Percentiles rank a stretch among this genome's conserved stretches.
These are phyloP conservation scores for Didymosphaeria variabile DNA, from an alignment of 2,329 filamentous ascomycete species.

Conservation along the genomic window DNA sequence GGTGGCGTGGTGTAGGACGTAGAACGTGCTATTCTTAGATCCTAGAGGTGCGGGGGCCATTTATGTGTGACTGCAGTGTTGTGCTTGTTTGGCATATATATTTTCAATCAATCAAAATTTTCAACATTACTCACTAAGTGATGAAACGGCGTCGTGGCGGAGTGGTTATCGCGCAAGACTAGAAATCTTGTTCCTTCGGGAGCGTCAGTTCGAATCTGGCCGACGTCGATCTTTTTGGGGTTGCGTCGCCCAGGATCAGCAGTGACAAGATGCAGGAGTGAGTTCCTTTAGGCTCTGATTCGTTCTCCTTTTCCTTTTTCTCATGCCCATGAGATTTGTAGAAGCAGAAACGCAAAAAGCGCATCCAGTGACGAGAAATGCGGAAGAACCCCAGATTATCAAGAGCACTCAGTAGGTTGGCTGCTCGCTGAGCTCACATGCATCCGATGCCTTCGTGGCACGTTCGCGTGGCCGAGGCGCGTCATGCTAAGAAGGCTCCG, in stretches of 20 bases:
- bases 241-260: background rate
- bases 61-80: too few species aligned
- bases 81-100: too few species aligned
- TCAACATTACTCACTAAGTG: constrained; percentile 14
- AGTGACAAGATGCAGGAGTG: too few species aligned
- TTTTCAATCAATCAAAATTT: background rate
- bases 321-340: too few species aligned
- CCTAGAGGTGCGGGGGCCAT: background rate
- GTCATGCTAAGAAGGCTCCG: background rate
- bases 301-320: constrained; percentile 31
- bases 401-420: too few species aligned
- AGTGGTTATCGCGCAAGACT: constrained; percentile 56
- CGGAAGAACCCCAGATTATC: too few species aligned
- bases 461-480: background rate
- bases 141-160: constrained; percentile 47
- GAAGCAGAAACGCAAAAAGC: too few species aligned
- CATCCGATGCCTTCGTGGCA: background rate
- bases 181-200: constrained; percentile 55
- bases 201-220: constrained; percentile 53
- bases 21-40: constrained; percentile 13
- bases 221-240: constrained; percentile 45
- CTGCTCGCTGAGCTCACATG: too few species aligned
- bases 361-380: too few species aligned
- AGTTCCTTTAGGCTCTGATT: too few species aligned
- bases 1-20: constrained; percentile 1